These are phyloP conservation scores for Pyrenopolyporus hunteri DNA, from an alignment of 495 filamentous ascomycete species.

Conservation along the genomic window DNA sequence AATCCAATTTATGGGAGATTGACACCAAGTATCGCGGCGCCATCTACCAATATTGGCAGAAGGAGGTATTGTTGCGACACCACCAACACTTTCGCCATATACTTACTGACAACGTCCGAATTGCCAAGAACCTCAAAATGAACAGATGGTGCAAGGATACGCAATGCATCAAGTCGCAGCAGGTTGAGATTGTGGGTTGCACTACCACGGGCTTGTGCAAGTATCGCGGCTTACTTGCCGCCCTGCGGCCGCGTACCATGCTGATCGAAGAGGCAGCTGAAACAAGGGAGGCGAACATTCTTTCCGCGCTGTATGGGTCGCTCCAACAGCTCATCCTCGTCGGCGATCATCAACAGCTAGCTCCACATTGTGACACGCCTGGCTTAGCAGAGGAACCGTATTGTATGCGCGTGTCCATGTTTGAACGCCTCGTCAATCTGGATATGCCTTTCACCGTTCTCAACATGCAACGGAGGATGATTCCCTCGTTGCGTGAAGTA, in stretches of 20 bases:
- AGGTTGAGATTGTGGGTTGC: conserved; percentile 56
- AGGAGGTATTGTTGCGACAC: conserved; percentile 37
- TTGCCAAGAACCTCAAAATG: conserved; percentile 45
- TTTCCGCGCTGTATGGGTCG: conserved; percentile 59
- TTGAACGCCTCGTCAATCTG: conserved; percentile 73
- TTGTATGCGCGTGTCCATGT: conserved; percentile 55
- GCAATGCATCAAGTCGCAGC: conserved; percentile 32
- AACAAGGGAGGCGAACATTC: conserved; percentile 60
- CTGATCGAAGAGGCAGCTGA: conserved; percentile 66
- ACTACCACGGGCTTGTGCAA: conserved; percentile 82
- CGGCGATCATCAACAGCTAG: conserved; percentile 62
- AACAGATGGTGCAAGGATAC: conserved; percentile 43
- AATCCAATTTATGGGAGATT: conserved; percentile 45
- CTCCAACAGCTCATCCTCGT: conserved; percentile 62
- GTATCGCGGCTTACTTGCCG: conserved; percentile 75
- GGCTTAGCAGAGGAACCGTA: conserved; percentile 76
- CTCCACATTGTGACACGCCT: conserved; percentile 57
- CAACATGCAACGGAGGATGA: conserved; percentile 74
- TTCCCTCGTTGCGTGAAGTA: conserved; percentile 67
- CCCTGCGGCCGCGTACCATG: conserved; percentile 65
- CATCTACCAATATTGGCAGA: conserved; percentile 51
- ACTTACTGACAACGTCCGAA: conserved; percentile 35
- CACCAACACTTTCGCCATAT: conserved; percentile 36
- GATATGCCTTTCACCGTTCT: conserved; percentile 67
- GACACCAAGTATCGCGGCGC: conserved; percentile 42